These are phyloP conservation scores for Immersiporthe knoxdaviesiana DNA, from an alignment of 2,329 filamentous ascomycete species.

Conservation along the genomic window DNA sequence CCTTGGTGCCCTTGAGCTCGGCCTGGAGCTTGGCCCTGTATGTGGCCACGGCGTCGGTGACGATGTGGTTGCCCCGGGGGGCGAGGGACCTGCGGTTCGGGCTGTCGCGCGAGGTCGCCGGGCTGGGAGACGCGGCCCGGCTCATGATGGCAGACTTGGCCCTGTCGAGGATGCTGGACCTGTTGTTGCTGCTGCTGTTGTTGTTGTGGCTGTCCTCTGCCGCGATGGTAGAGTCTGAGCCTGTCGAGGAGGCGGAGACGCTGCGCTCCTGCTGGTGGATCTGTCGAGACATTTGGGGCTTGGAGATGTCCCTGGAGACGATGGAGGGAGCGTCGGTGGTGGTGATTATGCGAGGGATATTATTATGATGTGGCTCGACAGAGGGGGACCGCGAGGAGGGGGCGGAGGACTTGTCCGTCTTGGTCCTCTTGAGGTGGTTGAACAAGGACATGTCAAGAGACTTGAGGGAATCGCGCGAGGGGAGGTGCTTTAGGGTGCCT, in stretches of 20 bases:
- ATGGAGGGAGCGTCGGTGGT: slow-evolving; percentile 30
- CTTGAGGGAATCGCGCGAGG: slow-evolving; percentile 28
- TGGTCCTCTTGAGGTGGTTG: slow-evolving; percentile 28
- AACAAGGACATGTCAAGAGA: slow-evolving; percentile 30
- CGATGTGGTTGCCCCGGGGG: slow-evolving; percentile 29
- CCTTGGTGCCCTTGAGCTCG: slow-evolving; percentile 28
- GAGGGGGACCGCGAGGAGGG: slow-evolving; percentile 25
- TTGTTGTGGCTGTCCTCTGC: slow-evolving; percentile 24
- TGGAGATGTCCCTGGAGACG: slow-evolving; percentile 26
- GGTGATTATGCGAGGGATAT: slow-evolving; percentile 28
- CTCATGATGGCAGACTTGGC: slow-evolving; percentile 27
- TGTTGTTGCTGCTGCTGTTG: slow-evolving; percentile 16
- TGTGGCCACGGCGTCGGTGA: slow-evolving; percentile 26
- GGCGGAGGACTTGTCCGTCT: slow-evolving; percentile 25
- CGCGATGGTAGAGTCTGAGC: slow-evolving; percentile 28
- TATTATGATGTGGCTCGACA: slow-evolving; percentile 23
- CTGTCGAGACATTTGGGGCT: slow-evolving; percentile 27
- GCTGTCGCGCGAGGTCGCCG: slow-evolving; percentile 19
- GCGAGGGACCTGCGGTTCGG: slow-evolving; percentile 22
- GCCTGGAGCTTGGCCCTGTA: slow-evolving; percentile 28
- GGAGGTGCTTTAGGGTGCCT: slow-evolving; percentile 27
- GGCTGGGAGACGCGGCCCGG: slow-evolving; percentile 26
- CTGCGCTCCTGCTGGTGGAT: slow-evolving; percentile 25
- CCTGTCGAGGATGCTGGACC: slow-evolving; percentile 24
- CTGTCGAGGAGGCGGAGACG: slow-evolving; percentile 27